Base-by-base conservation (phyloP, 2,329 filamentous ascomycete genomes). In the Lachnellula willkommii region DNA sequence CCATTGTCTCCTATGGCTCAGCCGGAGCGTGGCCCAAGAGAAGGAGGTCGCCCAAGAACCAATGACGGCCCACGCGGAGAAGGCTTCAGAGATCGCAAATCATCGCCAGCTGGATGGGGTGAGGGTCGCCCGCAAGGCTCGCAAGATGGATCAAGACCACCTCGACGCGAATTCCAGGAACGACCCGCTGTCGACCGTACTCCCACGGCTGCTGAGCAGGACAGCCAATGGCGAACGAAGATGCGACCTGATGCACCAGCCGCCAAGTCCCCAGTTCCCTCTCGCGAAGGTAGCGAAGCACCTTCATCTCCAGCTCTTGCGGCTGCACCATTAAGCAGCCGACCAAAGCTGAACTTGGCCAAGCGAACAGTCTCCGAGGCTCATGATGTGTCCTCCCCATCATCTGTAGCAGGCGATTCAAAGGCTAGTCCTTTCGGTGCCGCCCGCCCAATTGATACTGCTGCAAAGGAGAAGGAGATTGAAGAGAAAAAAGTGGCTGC, bases 391-490 rank as follows among this genome's bases (percentile, higher is more conserved):
- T 62, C 75, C 36, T 75, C 80, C 3, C 70, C 84, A 24, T 77
- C 84, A 11, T 71, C 77, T 9, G 67, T 75, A 50, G 69, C 77
- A 54, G 69, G 73, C n/a, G 88, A 94, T 67, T 77, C 89, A 43
- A 97, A 96, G 78, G 82, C 91, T 26, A 97, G 88, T 72, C 91
- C 91, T 42, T 99, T 99, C 70, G 94, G 94, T 67, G 92, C 89
- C 59, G 94, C 94, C 55, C 86, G 88, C 60, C 94, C 94, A 54
- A 96, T 97, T 66, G 92, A 99, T 74, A 97, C 93, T 47, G 89
- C 90, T 47, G 82, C 91, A 14, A 86, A 89, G 63, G 93, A 97
- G 76, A 87, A 86, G 66, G 87, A 95, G 72, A 85, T 99, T 56
- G 93, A 95, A 68, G 90, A 96, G 75, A 95, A 90, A 80, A 82